These are phyloP conservation scores for Cutaneotrichosporon sp. DNA, from an alignment of 1,284 basidiomycete genomes.

Conservation along the genomic window DNA sequence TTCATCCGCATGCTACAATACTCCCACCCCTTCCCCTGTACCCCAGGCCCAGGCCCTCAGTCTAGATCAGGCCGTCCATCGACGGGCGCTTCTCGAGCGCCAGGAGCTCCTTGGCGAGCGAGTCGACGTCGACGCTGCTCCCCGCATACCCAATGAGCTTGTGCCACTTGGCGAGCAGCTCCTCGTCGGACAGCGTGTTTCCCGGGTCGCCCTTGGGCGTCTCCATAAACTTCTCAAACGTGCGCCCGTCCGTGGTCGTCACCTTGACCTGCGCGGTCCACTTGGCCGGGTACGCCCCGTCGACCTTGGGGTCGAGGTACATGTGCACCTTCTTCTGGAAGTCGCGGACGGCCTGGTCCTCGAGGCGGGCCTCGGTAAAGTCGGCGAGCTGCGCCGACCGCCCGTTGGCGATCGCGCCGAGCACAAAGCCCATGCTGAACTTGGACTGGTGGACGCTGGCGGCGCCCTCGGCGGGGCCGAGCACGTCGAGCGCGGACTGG, in stretches of 20 bases:
- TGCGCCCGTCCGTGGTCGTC: slow-evolving; percentile 11
- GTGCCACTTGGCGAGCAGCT: slow-evolving; percentile 12
- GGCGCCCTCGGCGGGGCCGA: slow-evolving; percentile 10
- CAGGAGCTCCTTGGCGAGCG: slow-evolving; percentile 6
- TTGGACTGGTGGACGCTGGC: slow-evolving; percentile 11
- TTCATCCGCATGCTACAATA: too few species aligned
- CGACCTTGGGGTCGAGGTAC: slow-evolving; percentile 10
- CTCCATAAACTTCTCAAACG: slow-evolving; percentile 10
- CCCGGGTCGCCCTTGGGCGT: slow-evolving; percentile 15
- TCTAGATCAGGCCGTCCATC: slow-evolving; percentile 13
- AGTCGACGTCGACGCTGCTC: neutral
- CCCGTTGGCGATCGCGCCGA: slow-evolving; percentile 9
- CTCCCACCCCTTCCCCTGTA: too few species aligned
- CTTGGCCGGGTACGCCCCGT: slow-evolving; percentile 7
- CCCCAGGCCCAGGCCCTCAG: neutral
- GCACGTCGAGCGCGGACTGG: slow-evolving; percentile 14
- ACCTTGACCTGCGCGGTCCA: slow-evolving; percentile 12
- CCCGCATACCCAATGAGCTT: slow-evolving; percentile 5
- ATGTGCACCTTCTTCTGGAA: slow-evolving; percentile 19
- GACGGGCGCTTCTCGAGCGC: slow-evolving; percentile 8
- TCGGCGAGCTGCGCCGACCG: slow-evolving; percentile 14
- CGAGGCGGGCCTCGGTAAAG: slow-evolving; percentile 9
- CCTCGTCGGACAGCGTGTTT: slow-evolving; percentile 10
- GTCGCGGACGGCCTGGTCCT: slow-evolving; percentile 9
- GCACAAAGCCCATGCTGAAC: slow-evolving; percentile 16